Conservation (phyloP, 2,329 filamentous ascomycete genomes). For the Blastomyces percursus region DNA sequence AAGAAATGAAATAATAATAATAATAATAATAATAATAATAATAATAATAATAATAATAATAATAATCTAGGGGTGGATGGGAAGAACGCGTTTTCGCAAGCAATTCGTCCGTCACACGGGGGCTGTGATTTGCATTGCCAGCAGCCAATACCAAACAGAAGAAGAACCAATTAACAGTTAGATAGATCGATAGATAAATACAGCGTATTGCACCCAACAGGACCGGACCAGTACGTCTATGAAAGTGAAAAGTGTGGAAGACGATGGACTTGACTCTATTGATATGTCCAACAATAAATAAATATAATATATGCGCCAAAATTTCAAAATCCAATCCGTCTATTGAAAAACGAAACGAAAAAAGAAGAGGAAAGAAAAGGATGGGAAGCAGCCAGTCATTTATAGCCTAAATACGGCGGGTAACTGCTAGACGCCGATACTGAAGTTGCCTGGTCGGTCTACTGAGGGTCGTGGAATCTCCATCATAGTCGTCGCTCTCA, state of each 20-base stretch:
- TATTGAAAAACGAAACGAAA: not conserved
- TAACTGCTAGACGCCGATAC: not conserved
- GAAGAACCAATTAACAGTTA: not conserved
- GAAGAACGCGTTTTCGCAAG: no score
- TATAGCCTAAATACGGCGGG: not conserved
- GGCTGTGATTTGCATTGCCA: no score
- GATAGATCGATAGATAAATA: not conserved
- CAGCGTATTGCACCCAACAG: not conserved
- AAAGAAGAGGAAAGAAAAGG: not conserved
- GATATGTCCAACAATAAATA: not conserved
- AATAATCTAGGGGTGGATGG: no score
- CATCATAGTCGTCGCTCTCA: conserved; percentile 54
- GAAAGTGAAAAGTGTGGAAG: not conserved
- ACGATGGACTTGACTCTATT: not conserved
- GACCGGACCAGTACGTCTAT: not conserved
- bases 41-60: no score
- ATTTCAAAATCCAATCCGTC: not conserved
- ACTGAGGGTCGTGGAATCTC: conserved; percentile 51
- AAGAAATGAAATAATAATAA: no score
- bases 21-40: no score
- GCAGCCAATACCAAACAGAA: not conserved
- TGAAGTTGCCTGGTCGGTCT: not conserved
- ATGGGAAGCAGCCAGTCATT: not conserved
- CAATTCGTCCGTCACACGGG: no score
- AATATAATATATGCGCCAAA: not conserved